Percentiles rank a stretch among this genome's conserved stretches.
Conservation (phyloP, 768 basidiomycete genomes). For the Termitomyces sp. region DNA sequence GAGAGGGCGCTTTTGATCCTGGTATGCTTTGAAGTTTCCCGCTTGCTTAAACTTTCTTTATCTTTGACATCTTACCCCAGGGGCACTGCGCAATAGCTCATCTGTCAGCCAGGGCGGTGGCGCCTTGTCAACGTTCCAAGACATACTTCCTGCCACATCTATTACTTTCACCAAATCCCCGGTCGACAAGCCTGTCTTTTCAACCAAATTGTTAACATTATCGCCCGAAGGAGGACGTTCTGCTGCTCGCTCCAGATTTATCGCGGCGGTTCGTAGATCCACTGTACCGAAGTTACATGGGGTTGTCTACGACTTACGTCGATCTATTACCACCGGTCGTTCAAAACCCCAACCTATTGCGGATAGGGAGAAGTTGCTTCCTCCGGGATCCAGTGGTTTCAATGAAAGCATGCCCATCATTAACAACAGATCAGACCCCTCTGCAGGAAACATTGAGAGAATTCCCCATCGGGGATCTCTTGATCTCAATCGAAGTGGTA, state of each 20-base stretch:
- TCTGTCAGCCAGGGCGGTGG: conserved; percentile 7
- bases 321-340: conserved; percentile 36
- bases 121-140: conserved; percentile 34
- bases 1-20: conserved; percentile 21
- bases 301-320: conserved; percentile 28
- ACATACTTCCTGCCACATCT: conserved; percentile 40
- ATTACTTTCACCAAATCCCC: conserved; percentile 36
- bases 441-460: conserved; percentile 6
- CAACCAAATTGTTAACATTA: conserved; percentile 3
- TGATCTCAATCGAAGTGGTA: conserved; percentile 6
- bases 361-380: conserved; percentile 9
- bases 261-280: conserved; percentile 25
- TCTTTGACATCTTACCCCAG: background rate
- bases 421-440: background rate
- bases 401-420: conserved; percentile 1
- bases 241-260: conserved; percentile 16
- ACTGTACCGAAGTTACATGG: conserved; percentile 36
- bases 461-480: conserved; percentile 1
- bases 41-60: background rate
- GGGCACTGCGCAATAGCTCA: conserved; percentile 1
- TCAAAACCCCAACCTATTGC: conserved; percentile 15
- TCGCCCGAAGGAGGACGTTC: background rate
- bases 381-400: conserved; percentile 1
- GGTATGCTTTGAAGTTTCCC: conserved; percentile 12
- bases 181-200: conserved; percentile 5